Conservation (phyloP, 441 rosid genomes). For the Corymbia calophylla region DNA sequence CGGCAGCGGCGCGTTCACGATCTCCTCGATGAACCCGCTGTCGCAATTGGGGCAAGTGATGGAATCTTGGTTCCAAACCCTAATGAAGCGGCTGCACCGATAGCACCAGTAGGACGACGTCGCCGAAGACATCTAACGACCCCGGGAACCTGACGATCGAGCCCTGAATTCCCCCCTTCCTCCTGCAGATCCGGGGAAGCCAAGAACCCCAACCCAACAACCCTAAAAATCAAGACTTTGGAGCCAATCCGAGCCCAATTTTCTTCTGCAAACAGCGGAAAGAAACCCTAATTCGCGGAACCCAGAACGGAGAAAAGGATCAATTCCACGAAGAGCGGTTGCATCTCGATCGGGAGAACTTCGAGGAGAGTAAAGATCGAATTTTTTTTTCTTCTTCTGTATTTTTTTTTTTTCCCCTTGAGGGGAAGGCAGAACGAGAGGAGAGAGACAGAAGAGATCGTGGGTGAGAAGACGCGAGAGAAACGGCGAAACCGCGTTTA, state of each 20-base stretch:
- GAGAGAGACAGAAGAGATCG: neutral
- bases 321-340: neutral
- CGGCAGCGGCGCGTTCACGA: slow-evolving; percentile 32
- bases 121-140: slow-evolving; percentile 27
- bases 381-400: neutral
- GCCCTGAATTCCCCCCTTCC: neutral
- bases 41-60: slow-evolving; percentile 73
- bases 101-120: slow-evolving; percentile 77
- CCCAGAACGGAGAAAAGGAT: neutral
- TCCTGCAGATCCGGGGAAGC: neutral
- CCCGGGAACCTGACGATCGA: neutral
- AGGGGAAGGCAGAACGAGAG: neutral
- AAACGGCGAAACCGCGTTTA: slow-evolving; percentile 18
- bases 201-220: neutral
- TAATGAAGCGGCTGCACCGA: slow-evolving; percentile 66
- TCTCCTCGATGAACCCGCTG: slow-evolving; percentile 70
- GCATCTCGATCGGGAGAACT: neutral
- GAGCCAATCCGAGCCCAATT: neutral
- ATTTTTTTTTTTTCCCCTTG: neutral
- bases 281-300: neutral
- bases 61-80: slow-evolving; percentile 35
- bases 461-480: neutral
- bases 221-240: neutral
- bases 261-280: neutral
- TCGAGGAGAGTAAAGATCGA: neutral